phyloP scores from a whole-genome alignment of 768 basidiomycete species.

The Termitomyces sp. region DNA sequence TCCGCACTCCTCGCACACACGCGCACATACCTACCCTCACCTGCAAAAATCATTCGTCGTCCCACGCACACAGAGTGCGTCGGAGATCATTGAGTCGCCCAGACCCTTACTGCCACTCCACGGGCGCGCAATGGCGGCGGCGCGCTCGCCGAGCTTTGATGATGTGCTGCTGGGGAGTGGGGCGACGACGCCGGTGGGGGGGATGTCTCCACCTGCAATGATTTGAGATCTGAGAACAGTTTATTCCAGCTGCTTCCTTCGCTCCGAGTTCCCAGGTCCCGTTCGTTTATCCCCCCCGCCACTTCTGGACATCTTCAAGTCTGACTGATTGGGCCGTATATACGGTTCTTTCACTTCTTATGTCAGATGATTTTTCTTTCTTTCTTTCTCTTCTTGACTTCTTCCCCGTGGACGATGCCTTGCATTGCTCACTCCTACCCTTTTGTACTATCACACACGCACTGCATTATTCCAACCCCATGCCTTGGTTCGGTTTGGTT shows the following conservation, averaged over 20 bases:
- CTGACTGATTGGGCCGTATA: not conserved
- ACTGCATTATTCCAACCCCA: too few relatives aligned
- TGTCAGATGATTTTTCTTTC: not conserved
- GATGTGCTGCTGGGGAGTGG: slow-evolving; percentile 6
- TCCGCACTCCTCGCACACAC: not conserved
- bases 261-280: too few relatives aligned
- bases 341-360: not conserved
- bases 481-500: not conserved
- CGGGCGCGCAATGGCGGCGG: not conserved
- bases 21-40: slow-evolving; percentile 3
- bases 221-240: too few relatives aligned
- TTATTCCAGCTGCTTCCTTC: not conserved
- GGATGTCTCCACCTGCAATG: slow-evolving; percentile 9
- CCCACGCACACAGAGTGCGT: slow-evolving; percentile 41
- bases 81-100: slow-evolving; percentile 41
- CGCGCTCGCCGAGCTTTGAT: slow-evolving; percentile 21
- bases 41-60: slow-evolving; percentile 13
- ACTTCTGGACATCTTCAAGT: not conserved
- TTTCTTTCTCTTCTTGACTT: not conserved
- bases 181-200: not conserved
- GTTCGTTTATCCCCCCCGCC: too few relatives aligned
- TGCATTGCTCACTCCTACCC: not conserved
- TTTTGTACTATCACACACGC: not conserved
- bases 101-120: slow-evolving; percentile 24
- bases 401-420: not conserved